Base-by-base conservation (phyloP, 331 rosid species). In the Telfairia occidentalis region DNA sequence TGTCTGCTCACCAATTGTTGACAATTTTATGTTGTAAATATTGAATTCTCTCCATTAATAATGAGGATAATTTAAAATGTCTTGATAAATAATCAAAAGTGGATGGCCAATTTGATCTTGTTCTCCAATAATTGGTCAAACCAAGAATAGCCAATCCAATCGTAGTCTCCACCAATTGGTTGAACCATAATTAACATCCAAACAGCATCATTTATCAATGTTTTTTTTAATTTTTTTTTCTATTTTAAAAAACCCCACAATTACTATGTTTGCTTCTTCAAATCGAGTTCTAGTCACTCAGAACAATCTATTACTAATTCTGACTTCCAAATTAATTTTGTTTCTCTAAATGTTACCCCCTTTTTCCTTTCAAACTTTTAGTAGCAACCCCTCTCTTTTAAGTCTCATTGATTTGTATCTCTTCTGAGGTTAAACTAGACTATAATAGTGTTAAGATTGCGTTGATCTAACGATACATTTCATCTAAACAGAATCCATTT, bases 51-150 rank as follows among this genome's bases (percentile, higher is more conserved):
- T 38, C 32, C n/a, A 37, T 35, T 3, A n/a, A 18, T 19, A 64
- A 64, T 35, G 29, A 63, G 28, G 11, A 61, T 19, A 13, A 16
- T 32, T 61, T 16, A 30, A 53, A 53, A 7, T 30, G 1, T 7
- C 0, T 30, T 1, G 1, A 30, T 32, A 18, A 61, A 61, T 16
- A 64, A 3, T 35, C 71, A 64, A 64, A 64, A 2, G 71, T 64
- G 48, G 42, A 64, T 35, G 49, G 71, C 26, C 3, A 64, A 28
- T 29, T 64, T 10, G 16, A n/a, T 7, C 3, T 18, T 32, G 32
- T 8, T 61, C 69, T 32, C 69, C 69, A 61, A 43, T 61, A 61
- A 61, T 61, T 32, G 69, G 69, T 61, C 26, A 60, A 32, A 60
- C 2, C 69, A 32, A 61, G 13, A 61, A 61, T 32, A 32, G 43